These are phyloP conservation scores for Pseudogymnoascus sp. DNA, from an alignment of 2,329 filamentous ascomycete species.

Conservation along the genomic window DNA sequence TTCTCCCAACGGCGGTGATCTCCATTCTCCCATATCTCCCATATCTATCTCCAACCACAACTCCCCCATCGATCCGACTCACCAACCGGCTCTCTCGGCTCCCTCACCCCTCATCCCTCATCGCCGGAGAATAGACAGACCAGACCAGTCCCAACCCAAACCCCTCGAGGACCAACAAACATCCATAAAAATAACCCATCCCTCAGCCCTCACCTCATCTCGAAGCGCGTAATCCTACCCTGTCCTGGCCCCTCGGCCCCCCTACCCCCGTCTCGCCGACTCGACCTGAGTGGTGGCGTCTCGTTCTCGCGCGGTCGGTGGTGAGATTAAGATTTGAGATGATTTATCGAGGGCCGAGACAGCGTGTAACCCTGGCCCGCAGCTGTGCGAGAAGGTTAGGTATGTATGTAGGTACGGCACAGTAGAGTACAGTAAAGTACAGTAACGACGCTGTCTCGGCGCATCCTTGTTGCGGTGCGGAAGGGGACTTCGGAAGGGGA, in stretches of 20 bases:
- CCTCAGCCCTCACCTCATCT: neutral
- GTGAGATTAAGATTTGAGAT: conserved; percentile 3
- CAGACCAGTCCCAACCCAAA: neutral
- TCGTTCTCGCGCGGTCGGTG: neutral
- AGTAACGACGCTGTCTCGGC: neutral
- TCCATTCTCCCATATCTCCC: neutral
- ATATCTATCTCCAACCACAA: neutral
- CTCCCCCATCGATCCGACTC: neutral
- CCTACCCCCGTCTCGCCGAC: neutral
- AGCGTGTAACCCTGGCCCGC: neutral
- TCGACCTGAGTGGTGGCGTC: neutral
- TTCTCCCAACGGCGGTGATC: neutral
- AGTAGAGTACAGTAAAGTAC: too few relatives aligned
- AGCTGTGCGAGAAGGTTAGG: neutral
- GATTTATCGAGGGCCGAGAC: conserved; percentile 1
- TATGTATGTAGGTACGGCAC: neutral
- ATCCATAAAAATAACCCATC: neutral
- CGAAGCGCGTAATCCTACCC: neutral
- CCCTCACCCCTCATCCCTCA: neutral
- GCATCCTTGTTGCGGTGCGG: neutral
- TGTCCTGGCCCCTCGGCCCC: neutral
- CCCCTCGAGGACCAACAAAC: neutral
- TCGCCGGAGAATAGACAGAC: neutral
- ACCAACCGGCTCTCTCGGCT: neutral
- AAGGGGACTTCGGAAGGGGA: neutral